phyloP scores from a whole-genome alignment of 2,329 filamentous ascomycete species.

The Colletotrichum graminicola region DNA sequence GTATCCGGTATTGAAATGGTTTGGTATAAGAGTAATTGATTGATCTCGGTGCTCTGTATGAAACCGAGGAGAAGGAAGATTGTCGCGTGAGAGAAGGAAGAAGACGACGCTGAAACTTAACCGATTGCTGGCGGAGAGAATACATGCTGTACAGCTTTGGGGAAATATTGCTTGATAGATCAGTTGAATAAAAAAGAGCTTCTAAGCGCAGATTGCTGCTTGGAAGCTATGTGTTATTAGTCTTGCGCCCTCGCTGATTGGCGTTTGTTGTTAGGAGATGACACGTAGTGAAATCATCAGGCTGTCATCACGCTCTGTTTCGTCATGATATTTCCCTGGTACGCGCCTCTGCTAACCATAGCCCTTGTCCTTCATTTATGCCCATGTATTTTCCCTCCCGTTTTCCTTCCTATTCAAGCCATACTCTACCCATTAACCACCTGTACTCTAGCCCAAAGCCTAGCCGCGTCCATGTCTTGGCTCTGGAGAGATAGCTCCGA shows the following conservation, averaged over 20 bases:
- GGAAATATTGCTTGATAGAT: neutral
- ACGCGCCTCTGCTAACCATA: neutral
- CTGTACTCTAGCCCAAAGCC: neutral
- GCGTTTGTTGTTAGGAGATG: neutral
- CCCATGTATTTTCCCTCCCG: too few species aligned
- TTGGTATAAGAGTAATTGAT: too few species aligned
- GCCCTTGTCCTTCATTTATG: too few species aligned
- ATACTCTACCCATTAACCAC: neutral
- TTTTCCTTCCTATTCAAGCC: neutral
- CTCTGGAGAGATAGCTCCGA: neutral
- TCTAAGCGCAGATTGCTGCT: too few species aligned
- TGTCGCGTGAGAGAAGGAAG: neutral
- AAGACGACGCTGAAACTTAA: constrained; percentile 1
- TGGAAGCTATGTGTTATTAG: neutral
- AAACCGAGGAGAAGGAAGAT: neutral
- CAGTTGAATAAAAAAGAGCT: neutral
- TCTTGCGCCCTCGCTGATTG: neutral
- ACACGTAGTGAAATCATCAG: neutral
- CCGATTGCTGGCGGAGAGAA: neutral
- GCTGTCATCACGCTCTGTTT: neutral
- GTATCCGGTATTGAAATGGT: too few species aligned
- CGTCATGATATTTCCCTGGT: neutral
- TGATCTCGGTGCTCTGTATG: neutral
- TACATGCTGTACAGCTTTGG: neutral
- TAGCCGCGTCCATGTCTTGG: neutral